Evolutionary conservation across 2,329 filamentous ascomycete genomes (phyloP).

Genomic region (Geosmithia morbida): DNA sequence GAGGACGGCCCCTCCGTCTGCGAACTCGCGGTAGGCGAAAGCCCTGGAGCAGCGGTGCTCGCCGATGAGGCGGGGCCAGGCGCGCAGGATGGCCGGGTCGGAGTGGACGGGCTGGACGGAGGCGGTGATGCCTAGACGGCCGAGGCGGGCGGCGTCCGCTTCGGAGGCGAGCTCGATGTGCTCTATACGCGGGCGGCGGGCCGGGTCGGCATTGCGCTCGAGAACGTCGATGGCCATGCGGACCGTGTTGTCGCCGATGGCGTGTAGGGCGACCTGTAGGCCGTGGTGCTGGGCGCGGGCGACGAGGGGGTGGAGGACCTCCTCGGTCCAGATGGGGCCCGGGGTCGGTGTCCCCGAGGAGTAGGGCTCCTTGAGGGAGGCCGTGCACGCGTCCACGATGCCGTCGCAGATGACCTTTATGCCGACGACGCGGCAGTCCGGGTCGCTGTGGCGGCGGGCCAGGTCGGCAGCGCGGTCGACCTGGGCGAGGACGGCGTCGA

Average conservation of each 20-base stretch:
- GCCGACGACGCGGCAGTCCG: slow-evolving; percentile 35
- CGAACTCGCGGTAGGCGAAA: slow-evolving; percentile 50
- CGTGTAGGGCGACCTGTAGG: slow-evolving; percentile 49
- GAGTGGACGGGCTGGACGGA: slow-evolving; percentile 44
- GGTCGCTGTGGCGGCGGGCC: slow-evolving; percentile 15
- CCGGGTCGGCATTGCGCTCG: slow-evolving; percentile 23
- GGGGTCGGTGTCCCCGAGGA: slow-evolving; percentile 25
- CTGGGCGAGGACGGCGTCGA: slow-evolving; percentile 26
- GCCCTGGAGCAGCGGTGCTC: slow-evolving; percentile 37
- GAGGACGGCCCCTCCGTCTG: slow-evolving; percentile 34
- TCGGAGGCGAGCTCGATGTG: slow-evolving; percentile 45
- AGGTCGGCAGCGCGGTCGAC: slow-evolving; percentile 34
- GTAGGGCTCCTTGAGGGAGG: slow-evolving; percentile 44
- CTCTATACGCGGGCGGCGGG: slow-evolving; percentile 46
- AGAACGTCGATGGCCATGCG: slow-evolving; percentile 42
- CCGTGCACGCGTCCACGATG: slow-evolving; percentile 51
- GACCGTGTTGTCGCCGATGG: slow-evolving; percentile 48
- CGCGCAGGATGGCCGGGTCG: slow-evolving; percentile 45
- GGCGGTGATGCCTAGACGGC: slow-evolving; percentile 43
- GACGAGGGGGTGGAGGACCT: slow-evolving; percentile 38
- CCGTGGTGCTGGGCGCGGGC: slow-evolving; percentile 34
- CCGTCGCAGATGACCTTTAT: slow-evolving; percentile 54
- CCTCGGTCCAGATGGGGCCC: slow-evolving; percentile 38
- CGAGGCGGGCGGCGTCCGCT: slow-evolving; percentile 40
- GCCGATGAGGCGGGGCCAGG: slow-evolving; percentile 45